Base-by-base conservation (phyloP, 1,284 basidiomycete species). In the Trichosporon ovoides region DNA sequence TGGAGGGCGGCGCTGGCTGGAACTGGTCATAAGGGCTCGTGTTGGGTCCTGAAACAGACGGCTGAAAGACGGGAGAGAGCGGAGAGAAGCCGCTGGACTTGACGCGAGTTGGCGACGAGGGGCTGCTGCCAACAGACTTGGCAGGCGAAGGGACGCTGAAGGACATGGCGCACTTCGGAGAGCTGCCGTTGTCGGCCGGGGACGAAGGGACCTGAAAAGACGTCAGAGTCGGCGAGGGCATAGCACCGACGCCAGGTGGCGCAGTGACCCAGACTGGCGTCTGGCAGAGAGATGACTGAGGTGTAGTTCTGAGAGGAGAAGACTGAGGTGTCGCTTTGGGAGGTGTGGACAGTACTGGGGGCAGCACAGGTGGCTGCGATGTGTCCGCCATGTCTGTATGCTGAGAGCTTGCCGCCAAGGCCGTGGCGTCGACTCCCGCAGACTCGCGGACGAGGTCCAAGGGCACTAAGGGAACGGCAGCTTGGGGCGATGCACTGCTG, bases 191-290 rank as follows among this genome's bases (percentile, higher is more conserved):
- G 14, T 48, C 43, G 14, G 24, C 43, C 3, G 43, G 43, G 22
- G 43, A n/a, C 22, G 43, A 14, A 24, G 37, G n/a, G 4, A 22
- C 43, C 43, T 48, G 43, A 22, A 31, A 48, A 3, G 43, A 16
- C 16, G 14, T 48, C 43, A 48, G 22, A 31, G 43, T 48, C 22
- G 43, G 43, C 43, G 43, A 48, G 43, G 43, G 43, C 43, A 24
- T 28, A 7, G 24, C 22, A 14, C 43, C 43, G 18, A 31, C 24
- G 16, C 43, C 43, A 16, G 24, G 22, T 31, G 43, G 43, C n/a
- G 43, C 43, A 16, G 43, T 48, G 16, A 48, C 43, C 43, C 43
- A 48, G 24, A 48, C 43, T 5, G 43, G 43, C 11, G 43, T 48
- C 12, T 48, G 43, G 24, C 43, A 48, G 43, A 48, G 22, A 22